Base-by-base conservation (phyloP, 371 early-diverging fungal species). In the Rhizomucor pusillus region DNA sequence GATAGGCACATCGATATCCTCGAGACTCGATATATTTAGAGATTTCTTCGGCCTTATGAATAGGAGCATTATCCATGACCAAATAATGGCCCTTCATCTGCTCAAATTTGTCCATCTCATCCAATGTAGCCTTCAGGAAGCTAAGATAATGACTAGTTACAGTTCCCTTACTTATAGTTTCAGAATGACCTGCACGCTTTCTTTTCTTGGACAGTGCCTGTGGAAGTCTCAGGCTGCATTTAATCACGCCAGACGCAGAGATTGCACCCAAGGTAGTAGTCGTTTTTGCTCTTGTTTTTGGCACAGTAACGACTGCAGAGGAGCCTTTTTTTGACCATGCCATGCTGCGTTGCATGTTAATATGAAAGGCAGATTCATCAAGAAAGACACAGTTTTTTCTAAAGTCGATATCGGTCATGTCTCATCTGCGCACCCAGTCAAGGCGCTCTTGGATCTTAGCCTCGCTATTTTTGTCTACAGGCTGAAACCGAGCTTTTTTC, bases 131-230 rank as follows among this genome's bases (percentile, higher is more conserved):
- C 41, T 61, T 59, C 16, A 59, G 13, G 49, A 62, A 62, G 48
- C 62, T 59, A 12, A 54, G 9, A 59, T 56, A 59, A 51, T 61
- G 59, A 14, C 62, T 56, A 37, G 59, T 66, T 12, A 58, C 52
- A n/a, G 56, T 60, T 18, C 59, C 62, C 34, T 12, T 57, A 39
- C 49, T 52, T 16, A 47, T 23, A 39, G 11, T 14, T 34, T 24
- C 54, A 47, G 40, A 18, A 5, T 41, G 36, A 14, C 43, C 13
- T 14, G 16, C 49, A 24, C 2, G n/a, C 50, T 57, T 62, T 57
- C 57, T 62, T 51, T 58, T 63, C 43, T 52, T 43, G n/a, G n/a
- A n/a, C 3, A 46, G 1, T 22, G 49, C 5, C 46, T 43, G 14
- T 50, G 57, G 50, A 7, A 9, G 4, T 43, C 46, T 41, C 33